Conservation (phyloP, 768 basidiomycete genomes). For the Lentinula sp. region DNA sequence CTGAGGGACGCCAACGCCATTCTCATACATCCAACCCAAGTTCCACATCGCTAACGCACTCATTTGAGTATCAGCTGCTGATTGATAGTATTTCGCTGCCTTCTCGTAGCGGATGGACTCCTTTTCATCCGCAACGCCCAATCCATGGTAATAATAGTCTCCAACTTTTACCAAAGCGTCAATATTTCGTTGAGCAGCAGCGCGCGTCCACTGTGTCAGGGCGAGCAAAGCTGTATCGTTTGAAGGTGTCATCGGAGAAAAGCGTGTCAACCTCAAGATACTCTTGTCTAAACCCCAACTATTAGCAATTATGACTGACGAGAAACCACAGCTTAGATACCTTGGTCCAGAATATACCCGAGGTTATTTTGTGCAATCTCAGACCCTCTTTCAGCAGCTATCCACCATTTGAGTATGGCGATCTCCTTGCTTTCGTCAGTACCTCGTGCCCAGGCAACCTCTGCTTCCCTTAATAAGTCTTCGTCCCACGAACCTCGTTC, state of each 20-base stretch:
- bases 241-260: constrained; percentile 65
- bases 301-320: neutral
- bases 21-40: constrained; percentile 99
- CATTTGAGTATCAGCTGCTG: constrained; percentile 86
- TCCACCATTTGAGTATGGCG: constrained; percentile 92
- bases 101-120: constrained; percentile 71
- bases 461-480: constrained; percentile 76
- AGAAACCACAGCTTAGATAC: constrained; percentile 26
- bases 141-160: constrained; percentile 92
- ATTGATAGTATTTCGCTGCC: constrained; percentile 90
- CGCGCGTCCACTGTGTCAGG: constrained; percentile 90
- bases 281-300: constrained; percentile 49
- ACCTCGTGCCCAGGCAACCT: constrained; percentile 64
- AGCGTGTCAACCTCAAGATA: constrained; percentile 59
- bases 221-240: constrained; percentile 81
- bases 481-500: constrained; percentile 90
- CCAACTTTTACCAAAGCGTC: constrained; percentile 97
- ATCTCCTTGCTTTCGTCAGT: constrained; percentile 69
- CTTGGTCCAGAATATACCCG: constrained; percentile 89
- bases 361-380: constrained; percentile 95
- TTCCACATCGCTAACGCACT: constrained; percentile 99
- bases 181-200: constrained; percentile 90
- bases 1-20: constrained; percentile 86
- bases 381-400: constrained; percentile 87
- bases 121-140: constrained; percentile 70